These are phyloP conservation scores for Metschnikowia peoriensis DNA, from an alignment of 805 yeast genomes.

Conservation along the genomic window DNA sequence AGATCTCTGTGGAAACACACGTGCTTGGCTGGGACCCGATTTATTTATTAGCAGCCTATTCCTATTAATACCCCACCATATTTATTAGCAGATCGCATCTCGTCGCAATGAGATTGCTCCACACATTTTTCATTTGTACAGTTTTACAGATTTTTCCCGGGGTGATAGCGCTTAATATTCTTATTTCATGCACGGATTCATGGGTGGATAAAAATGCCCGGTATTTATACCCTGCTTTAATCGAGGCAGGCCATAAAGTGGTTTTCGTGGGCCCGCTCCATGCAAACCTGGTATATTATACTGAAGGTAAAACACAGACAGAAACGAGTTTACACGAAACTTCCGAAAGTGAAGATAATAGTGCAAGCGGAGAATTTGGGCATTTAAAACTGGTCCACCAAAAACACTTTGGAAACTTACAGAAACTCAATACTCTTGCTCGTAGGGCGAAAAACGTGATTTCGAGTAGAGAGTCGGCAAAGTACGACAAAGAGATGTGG, in stretches of 20 bases:
- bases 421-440: slow-evolving; percentile 14
- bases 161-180: slow-evolving; percentile 25
- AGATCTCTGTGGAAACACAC: no score
- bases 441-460: slow-evolving; percentile 24
- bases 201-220: slow-evolving; percentile 39
- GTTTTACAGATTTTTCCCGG: neutral
- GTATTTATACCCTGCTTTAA: slow-evolving; percentile 26
- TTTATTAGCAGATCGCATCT: neutral
- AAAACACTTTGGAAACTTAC: slow-evolving; percentile 24
- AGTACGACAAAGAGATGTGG: neutral
- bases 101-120: neutral
- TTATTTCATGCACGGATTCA: slow-evolving; percentile 33
- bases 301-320: neutral
- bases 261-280: slow-evolving; percentile 30
- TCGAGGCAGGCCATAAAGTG: slow-evolving; percentile 31
- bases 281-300: neutral
- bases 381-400: slow-evolving; percentile 33
- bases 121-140: neutral
- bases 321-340: neutral
- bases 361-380: slow-evolving; percentile 29
- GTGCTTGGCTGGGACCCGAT: neutral
- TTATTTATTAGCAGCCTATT: neutral
- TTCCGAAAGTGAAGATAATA: slow-evolving; percentile 5
- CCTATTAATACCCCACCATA: neutral
- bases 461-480: slow-evolving; percentile 1